Evolutionary conservation across 2,329 filamentous ascomycete species (phyloP).

Genomic region (Aureobasidium lini): DNA sequence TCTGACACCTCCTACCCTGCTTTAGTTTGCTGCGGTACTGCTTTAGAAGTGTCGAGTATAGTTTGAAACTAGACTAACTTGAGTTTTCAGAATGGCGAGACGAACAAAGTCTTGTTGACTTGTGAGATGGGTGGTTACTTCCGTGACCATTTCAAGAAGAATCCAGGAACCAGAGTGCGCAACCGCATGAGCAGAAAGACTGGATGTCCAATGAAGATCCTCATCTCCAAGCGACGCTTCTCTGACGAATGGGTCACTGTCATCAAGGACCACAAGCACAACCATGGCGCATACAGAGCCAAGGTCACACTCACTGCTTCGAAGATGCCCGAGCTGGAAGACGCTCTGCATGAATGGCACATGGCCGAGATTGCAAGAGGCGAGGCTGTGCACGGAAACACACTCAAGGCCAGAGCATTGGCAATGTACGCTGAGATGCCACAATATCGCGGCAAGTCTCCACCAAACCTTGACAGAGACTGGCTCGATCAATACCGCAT

Average conservation of each 20-base stretch:
- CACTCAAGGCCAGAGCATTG: conserved; percentile 19
- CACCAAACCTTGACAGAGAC: conserved; percentile 17
- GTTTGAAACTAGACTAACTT: neutral
- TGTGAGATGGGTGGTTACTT: conserved; percentile 19
- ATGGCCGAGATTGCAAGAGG: conserved; percentile 16
- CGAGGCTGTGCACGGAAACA: conserved; percentile 18
- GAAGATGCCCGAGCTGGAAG: conserved; percentile 19
- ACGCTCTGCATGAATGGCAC: conserved; percentile 19
- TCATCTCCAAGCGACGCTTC: conserved; percentile 18
- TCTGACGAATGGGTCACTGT: conserved; percentile 18
- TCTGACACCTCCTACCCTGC: neutral
- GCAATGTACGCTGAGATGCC: conserved; percentile 19
- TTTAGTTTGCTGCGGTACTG: conserved; percentile 5
- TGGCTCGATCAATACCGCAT: conserved; percentile 20
- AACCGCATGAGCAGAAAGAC: conserved; percentile 19
- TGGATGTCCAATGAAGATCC: conserved; percentile 19
- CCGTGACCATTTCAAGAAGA: conserved; percentile 17
- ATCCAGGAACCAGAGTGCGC: conserved; percentile 18
- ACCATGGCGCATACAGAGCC: conserved; percentile 16
- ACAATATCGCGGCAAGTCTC: conserved; percentile 17
- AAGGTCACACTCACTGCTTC: conserved; percentile 11
- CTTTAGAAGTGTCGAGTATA: neutral
- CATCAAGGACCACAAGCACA: conserved; percentile 18
- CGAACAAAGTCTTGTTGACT: conserved; percentile 16
- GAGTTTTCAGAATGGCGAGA: conserved; percentile 12